Evolutionary conservation across 2,329 filamentous ascomycete species (phyloP).

Genomic region (Colletotrichum magnum): DNA sequence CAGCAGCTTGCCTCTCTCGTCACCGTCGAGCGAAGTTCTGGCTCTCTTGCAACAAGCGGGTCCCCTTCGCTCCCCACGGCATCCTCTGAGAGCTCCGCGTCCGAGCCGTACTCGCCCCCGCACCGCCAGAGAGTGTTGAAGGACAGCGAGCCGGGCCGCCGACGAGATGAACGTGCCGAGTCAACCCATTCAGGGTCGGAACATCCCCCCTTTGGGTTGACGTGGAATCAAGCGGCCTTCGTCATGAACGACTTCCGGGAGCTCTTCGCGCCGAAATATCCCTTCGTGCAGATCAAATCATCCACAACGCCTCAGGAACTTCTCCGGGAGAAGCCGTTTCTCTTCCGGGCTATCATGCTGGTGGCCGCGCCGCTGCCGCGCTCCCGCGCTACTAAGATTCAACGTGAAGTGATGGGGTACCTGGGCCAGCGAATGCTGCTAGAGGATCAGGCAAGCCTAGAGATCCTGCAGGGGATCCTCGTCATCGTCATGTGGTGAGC

Average conservation of each 20-base stretch:
- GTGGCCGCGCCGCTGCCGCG: slow-evolving; percentile 49
- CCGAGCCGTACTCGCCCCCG: background rate
- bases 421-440: slow-evolving; percentile 59
- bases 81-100: background rate
- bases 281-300: slow-evolving; percentile 53
- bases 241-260: slow-evolving; percentile 52
- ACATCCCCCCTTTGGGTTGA: slow-evolving; percentile 52
- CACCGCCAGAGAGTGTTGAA: background rate
- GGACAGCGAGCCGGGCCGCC: background rate
- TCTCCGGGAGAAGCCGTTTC: slow-evolving; percentile 52
- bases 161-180: background rate
- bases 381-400: slow-evolving; percentile 54
- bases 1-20: slow-evolving; percentile 41
- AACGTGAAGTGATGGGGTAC: slow-evolving; percentile 57
- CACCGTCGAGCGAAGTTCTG: slow-evolving; percentile 15
- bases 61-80: background rate
- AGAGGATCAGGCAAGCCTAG: slow-evolving; percentile 56
- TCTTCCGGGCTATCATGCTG: slow-evolving; percentile 57
- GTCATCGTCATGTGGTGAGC: slow-evolving; percentile 62
- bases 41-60: background rate
- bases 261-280: slow-evolving; percentile 53
- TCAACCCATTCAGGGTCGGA: background rate
- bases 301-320: slow-evolving; percentile 49
- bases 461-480: slow-evolving; percentile 62
- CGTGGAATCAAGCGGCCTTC: slow-evolving; percentile 55